Base-by-base conservation (phyloP, 768 basidiomycete genomes). In the Cystoderma amianthinum region DNA sequence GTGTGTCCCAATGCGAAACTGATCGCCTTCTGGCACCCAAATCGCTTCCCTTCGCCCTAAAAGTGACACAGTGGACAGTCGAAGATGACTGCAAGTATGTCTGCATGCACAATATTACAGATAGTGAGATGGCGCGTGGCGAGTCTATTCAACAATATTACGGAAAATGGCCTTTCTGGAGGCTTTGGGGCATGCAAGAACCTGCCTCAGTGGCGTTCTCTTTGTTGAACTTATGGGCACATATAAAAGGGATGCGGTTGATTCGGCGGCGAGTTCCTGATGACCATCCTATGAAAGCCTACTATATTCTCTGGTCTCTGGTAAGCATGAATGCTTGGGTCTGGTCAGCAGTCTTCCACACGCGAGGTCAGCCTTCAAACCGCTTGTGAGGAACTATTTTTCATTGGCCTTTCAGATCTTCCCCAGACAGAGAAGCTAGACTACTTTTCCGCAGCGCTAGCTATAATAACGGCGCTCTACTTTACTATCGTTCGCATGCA, bases 121-220 rank as follows among this genome's bases (percentile, higher is more conserved):
- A 78, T 46, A 53, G 62, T 5, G 76, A 78, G 23, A 48, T 74
- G n/a, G 39, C 48, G 22, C 50, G 44, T 4, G 74, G 76, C 0
- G 50, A 53, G 30, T 49, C 43, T 2, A 62, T 87, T 1, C 76
- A 86, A 33, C 93, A 96, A 50, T 94, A 87, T 59, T 78, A 91
- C 52, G 96, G 95, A 12, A 98, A 98, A 67, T 98, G 95, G 95
- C 90, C 94, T 0, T 98, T 99, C 59, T 85, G 82, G 77, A 74
- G 94, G 21, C 65, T 86, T 16, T 64, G 69, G n/a, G 90, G 93
- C 21, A 84, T 91, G 60, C 95, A 98, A 55, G 95, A 99, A 61
- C 94, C 95, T 4, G 85, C 93, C 5, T 88, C 89, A 2, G 93
- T 96, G 44, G 61, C 77, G 24, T 96, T 97, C 65, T 93, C 89